A percentile compares a stretch with the other conserved stretches of the same genome.
Evolutionary conservation across 116 monocot species (phyloP).

Genomic region (Posidonia oceanica): DNA sequence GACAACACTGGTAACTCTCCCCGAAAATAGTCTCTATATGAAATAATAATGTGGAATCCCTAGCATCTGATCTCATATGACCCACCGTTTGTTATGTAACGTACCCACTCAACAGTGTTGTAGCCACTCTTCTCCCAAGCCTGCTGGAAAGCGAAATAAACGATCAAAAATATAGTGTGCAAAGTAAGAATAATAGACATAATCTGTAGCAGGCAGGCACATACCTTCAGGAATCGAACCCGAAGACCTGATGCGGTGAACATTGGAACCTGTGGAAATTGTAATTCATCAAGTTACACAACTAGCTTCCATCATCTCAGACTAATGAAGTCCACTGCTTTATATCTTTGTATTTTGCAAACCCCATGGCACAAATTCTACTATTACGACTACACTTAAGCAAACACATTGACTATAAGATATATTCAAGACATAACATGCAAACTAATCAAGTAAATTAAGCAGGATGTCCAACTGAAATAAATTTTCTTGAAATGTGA

Average conservation of each 20-base stretch:
- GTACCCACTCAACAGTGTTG: constrained; percentile 98
- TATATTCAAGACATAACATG: too few species aligned
- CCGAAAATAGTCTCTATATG: background rate
- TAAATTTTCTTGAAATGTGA: too few species aligned
- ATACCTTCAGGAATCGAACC: constrained; percentile 94
- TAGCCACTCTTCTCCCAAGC: constrained; percentile 99
- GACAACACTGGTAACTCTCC: background rate
- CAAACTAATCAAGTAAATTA: too few species aligned
- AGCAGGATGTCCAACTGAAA: too few species aligned
- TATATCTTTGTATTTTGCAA: too few species aligned
- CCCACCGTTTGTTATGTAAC: constrained; percentile 92
- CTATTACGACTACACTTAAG: too few species aligned
- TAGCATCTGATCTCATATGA: constrained; percentile 96
- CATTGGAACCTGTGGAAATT: constrained; percentile 77
- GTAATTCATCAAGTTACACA: background rate
- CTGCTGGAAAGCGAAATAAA: constrained; percentile 18
- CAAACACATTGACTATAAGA: too few species aligned
- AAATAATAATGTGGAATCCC: background rate
- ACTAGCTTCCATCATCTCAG: too few species aligned
- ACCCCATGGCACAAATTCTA: too few species aligned
- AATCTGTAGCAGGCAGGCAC: background rate
- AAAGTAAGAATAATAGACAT: background rate
- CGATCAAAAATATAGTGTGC: background rate
- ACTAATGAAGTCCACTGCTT: too few species aligned
- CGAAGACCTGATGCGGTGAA: constrained; percentile 96